phyloP scores from a whole-genome alignment of 2,329 filamentous ascomycete species.

The Orbilia ellipsospora region DNA sequence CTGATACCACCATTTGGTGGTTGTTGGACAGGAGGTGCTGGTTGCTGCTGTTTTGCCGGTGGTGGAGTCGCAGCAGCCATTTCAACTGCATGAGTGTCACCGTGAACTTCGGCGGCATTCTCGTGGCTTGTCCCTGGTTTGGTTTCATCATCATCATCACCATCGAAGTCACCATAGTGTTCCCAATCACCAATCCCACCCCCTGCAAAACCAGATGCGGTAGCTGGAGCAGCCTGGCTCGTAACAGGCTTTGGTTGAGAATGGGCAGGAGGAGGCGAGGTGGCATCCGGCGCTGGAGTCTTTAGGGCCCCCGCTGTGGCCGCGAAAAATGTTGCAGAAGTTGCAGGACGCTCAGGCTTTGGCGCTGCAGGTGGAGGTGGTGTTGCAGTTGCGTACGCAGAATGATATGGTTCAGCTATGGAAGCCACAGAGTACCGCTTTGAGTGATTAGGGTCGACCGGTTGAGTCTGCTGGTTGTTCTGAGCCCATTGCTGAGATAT shows the following conservation, averaged over 20 bases:
- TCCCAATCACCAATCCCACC: conserved; percentile 54
- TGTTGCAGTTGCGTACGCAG: conserved; percentile 53
- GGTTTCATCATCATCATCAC: conserved; percentile 27
- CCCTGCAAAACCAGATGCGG: conserved; percentile 43
- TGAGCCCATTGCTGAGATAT: conserved; percentile 54
- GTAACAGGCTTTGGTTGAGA: conserved; percentile 27
- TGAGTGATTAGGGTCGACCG: conserved; percentile 29
- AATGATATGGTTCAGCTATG: conserved; percentile 47
- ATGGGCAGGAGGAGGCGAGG: conserved; percentile 39
- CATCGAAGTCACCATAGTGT: conserved; percentile 51
- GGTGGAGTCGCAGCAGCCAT: conserved; percentile 51
- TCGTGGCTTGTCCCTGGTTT: conserved; percentile 31
- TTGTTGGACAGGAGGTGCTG: background rate
- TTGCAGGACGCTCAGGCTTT: conserved; percentile 53
- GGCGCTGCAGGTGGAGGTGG: conserved; percentile 51
- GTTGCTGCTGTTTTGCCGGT: conserved; percentile 26
- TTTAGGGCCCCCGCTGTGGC: conserved; percentile 53
- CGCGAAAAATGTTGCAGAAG: conserved; percentile 52
- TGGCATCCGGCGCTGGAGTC: conserved; percentile 36
- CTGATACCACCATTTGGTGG: conserved; percentile 13
- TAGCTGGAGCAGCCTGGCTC: conserved; percentile 13
- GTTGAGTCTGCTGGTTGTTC: conserved; percentile 46
- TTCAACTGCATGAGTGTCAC: conserved; percentile 51
- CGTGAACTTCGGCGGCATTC: conserved; percentile 43
- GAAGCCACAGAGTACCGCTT: conserved; percentile 48